Conservation (phyloP, 192 early-diverging fungal species). For the Spizellomyces punctatus region DNA sequence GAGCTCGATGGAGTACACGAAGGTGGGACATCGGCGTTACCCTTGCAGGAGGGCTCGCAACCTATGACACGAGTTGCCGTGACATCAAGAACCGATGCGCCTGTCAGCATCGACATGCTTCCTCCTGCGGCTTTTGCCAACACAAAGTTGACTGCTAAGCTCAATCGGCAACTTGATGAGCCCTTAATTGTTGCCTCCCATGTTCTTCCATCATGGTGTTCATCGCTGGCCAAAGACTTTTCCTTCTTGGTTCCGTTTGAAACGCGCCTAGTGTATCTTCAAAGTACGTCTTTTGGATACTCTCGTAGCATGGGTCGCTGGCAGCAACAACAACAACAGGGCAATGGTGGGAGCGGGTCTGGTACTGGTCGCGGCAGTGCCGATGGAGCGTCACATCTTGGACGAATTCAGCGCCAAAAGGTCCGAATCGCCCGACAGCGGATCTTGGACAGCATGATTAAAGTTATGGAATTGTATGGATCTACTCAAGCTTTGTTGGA, state of each 20-base stretch:
- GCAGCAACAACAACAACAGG: slow-evolving; percentile 50
- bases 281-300: slow-evolving; percentile 86
- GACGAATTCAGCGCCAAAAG: slow-evolving; percentile 81
- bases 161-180: slow-evolving; percentile 84
- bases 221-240: slow-evolving; percentile 60
- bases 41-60: slow-evolving; percentile 27
- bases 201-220: slow-evolving; percentile 78
- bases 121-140: slow-evolving; percentile 67
- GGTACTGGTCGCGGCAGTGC: background rate
- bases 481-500: slow-evolving; percentile 72
- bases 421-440: slow-evolving; percentile 78
- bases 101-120: slow-evolving; percentile 26
- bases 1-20: slow-evolving; percentile 1
- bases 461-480: slow-evolving; percentile 85
- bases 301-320: slow-evolving; percentile 73
- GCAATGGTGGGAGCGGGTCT: background rate
- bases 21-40: slow-evolving; percentile 9
- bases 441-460: slow-evolving; percentile 81
- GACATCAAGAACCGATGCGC: slow-evolving; percentile 18
- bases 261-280: slow-evolving; percentile 73
- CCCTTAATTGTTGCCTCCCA: slow-evolving; percentile 84
- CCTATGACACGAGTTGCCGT: slow-evolving; percentile 19
- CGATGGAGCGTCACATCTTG: slow-evolving; percentile 42
- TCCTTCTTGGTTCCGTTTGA: slow-evolving; percentile 87
- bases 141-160: slow-evolving; percentile 79